Conservation (phyloP, 148 eudicot species). For the Rhododendron molle region DNA sequence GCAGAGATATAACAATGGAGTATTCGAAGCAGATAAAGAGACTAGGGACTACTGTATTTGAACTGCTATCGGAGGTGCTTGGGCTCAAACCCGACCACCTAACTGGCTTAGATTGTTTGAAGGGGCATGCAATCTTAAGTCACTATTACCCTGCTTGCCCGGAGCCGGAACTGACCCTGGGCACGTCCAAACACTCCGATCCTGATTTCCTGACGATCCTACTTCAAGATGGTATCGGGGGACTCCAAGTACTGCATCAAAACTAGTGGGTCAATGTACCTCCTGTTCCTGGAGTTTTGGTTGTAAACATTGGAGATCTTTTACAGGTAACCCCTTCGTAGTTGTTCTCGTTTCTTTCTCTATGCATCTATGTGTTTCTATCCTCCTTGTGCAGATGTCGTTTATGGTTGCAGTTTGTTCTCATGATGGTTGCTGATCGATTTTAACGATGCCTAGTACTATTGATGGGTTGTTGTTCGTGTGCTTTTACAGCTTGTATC, state of each 20-base stretch:
- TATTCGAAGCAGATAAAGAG: slow-evolving; percentile 6
- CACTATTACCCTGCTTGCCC: slow-evolving; percentile 60
- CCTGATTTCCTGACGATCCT: slow-evolving; percentile 29
- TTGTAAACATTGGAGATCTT: slow-evolving; percentile 41
- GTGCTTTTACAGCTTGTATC: slow-evolving; percentile 17
- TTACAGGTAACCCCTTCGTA: slow-evolving; percentile 19
- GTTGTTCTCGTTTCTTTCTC: not conserved
- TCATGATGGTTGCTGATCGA: not conserved
- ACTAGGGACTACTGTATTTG: slow-evolving; percentile 10
- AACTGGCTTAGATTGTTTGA: slow-evolving; percentile 9
- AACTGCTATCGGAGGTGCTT: slow-evolving; percentile 18
- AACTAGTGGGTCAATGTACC: slow-evolving; percentile 43
- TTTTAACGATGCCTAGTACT: not conserved
- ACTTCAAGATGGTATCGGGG: slow-evolving; percentile 36
- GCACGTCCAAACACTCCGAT: slow-evolving; percentile 35
- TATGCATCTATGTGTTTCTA: not conserved
- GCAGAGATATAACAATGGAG: slow-evolving; percentile 13
- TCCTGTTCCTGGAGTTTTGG: slow-evolving; percentile 30
- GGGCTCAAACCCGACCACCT: slow-evolving; percentile 20
- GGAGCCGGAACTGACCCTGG: slow-evolving; percentile 38
- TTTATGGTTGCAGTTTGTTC: not conserved
- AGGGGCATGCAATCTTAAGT: slow-evolving; percentile 16
- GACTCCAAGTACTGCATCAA: slow-evolving; percentile 42
- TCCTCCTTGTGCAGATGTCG: no score
- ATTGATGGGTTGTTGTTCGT: not conserved